Percentiles rank a stretch among this genome's conserved stretches.
Evolutionary conservation across 2,329 filamentous ascomycete species (phyloP).

Genomic region (Ophiocordyceps robertsii): DNA sequence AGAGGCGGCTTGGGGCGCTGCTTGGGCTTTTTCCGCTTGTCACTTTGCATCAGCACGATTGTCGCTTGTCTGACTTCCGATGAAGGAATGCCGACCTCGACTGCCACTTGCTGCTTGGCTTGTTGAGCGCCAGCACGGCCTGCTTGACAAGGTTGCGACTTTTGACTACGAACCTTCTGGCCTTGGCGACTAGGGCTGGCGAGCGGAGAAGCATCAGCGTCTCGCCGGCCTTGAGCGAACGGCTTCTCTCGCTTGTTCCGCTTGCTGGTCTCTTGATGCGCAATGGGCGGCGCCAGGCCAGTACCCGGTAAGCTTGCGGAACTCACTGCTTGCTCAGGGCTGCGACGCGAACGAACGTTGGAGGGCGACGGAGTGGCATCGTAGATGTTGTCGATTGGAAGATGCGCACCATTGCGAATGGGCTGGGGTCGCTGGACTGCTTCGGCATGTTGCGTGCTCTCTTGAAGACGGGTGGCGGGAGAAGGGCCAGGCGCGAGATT

Average conservation of each 20-base stretch:
- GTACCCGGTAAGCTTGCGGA: background rate
- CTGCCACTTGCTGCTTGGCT: background rate
- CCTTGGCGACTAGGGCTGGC: no score
- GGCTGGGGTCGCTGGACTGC: background rate
- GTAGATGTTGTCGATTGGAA: constrained; percentile 14
- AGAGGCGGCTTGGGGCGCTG: constrained; percentile 21
- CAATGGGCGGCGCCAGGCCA: no score
- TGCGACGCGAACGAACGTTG: background rate
- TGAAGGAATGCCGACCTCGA: background rate
- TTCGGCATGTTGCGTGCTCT: constrained; percentile 1
- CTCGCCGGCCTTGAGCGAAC: no score
- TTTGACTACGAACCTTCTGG: no score
- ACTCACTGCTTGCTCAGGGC: background rate
- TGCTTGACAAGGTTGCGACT: no score
- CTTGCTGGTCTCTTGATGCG: no score
- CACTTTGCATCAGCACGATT: background rate
- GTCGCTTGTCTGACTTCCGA: background rate
- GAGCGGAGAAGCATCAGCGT: no score
- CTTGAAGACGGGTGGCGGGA: background rate
- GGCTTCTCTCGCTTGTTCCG: no score
- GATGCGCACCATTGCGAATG: constrained; percentile 5
- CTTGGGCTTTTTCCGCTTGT: constrained; percentile 10
- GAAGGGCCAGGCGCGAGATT: constrained; percentile 6
- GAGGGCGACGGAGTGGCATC: constrained; percentile 8
- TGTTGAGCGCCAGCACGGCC: no score